Evolutionary conservation across 1,284 basidiomycete genomes (phyloP).

Genomic region (Boletus mariae): DNA sequence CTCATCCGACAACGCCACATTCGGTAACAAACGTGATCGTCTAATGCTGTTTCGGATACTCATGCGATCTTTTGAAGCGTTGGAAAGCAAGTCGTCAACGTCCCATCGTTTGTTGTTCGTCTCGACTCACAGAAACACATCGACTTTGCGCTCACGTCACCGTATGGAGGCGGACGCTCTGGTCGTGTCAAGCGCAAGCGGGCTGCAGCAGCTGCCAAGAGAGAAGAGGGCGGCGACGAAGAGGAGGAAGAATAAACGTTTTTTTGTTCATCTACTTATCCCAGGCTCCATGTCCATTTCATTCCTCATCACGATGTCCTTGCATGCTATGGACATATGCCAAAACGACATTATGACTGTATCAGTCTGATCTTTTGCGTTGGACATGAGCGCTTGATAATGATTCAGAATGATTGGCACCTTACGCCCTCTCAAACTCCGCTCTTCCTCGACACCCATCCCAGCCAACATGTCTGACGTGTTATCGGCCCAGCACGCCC

Average conservation of each 20-base stretch:
- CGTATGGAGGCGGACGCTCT: conserved; percentile 94
- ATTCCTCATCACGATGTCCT: conserved; percentile 28
- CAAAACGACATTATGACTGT: conserved; percentile 27
- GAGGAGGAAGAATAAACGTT: conserved; percentile 80
- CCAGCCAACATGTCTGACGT: conserved; percentile 24
- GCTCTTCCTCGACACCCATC: conserved; percentile 1
- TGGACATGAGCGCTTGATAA: too few species aligned
- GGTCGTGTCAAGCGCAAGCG: conserved; percentile 99
- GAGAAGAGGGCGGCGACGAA: conserved; percentile 86
- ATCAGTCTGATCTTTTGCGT: conserved; percentile 3
- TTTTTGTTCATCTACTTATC: conserved; percentile 20
- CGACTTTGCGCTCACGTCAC: conserved; percentile 97
- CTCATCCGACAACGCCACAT: conserved; percentile 97
- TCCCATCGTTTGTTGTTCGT: conserved; percentile 98
- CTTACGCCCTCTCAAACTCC: conserved; percentile 13
- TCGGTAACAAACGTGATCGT: conserved; percentile 51
- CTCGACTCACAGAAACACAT: conserved; percentile 98
- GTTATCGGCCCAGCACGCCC: conserved; percentile 21
- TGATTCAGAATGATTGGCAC: background rate
- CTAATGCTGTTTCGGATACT: background rate
- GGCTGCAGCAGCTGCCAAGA: conserved; percentile 87
- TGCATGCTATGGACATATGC: conserved; percentile 30
- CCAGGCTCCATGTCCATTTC: conserved; percentile 29
- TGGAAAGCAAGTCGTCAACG: conserved; percentile 99
- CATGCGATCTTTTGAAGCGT: conserved; percentile 51